phyloP scores from a whole-genome alignment of 225 moss, liverwort and hornwort species.

The Physcomitrium patens region DNA sequence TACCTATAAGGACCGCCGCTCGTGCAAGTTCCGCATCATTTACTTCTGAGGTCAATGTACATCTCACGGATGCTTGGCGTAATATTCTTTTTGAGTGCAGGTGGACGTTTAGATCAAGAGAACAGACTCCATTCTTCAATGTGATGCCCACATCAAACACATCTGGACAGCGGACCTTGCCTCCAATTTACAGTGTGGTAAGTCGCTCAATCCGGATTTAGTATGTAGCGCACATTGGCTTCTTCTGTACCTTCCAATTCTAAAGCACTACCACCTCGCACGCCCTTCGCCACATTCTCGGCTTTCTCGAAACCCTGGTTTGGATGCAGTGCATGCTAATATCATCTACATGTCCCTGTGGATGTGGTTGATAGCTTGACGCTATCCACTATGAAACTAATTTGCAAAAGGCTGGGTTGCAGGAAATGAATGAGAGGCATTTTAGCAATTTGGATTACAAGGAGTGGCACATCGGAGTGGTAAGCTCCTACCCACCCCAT shows the following conservation, averaged over 20 bases:
- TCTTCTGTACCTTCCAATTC: neutral
- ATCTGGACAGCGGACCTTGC: conserved; percentile 45
- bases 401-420: conserved; percentile 9
- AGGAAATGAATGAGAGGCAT: conserved; percentile 73
- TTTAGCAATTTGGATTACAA: conserved; percentile 72
- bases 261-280: too few relatives aligned
- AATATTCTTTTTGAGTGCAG: conserved; percentile 28
- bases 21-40: neutral
- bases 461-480: conserved; percentile 81
- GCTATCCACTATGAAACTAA: neutral
- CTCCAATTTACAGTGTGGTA: conserved; percentile 74
- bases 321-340: too few relatives aligned
- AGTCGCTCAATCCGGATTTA: conserved; percentile 10
- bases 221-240: neutral
- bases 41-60: neutral
- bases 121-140: conserved; percentile 66
- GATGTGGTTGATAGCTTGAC: conserved; percentile 1
- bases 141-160: conserved; percentile 58
- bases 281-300: too few relatives aligned
- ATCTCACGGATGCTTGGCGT: neutral
- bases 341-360: neutral
- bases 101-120: conserved; percentile 76
- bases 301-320: too few relatives aligned
- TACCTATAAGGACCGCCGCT: neutral
- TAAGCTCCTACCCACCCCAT: conserved; percentile 17